Base-by-base conservation (phyloP, 495 filamentous ascomycete species). In the Hypoxylon cercidicola region DNA sequence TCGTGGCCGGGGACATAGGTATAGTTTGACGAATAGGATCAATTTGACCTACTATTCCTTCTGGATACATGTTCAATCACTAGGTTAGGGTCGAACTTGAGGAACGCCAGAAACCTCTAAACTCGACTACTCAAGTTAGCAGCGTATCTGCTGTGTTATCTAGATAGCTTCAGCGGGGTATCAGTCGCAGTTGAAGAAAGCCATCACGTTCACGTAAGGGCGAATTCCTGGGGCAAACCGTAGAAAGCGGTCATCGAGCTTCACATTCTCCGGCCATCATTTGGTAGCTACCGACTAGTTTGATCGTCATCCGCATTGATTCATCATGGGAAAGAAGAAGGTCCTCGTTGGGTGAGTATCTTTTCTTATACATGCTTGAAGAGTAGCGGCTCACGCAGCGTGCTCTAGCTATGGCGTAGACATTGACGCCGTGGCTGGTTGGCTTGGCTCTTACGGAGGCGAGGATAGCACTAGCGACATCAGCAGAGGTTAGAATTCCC, bases 291-390 rank as follows among this genome's bases (percentile, higher is more conserved):
- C 34, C 34, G 3, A n/a, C 34, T 12, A 37, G 11, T 37, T 37
- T 12, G 9, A 37, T 37, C 10, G 34, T 15, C 18, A 4, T 3
- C 13, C 16, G 11, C 39, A 57, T 34, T 7, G 10, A 37, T 51
- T 50, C 21, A 72, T 28, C 70, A 88, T 87, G 85, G 85, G 80
- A 59, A 87, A 87, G 71, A 88, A 87, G 64, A 79, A 84, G 45
- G 81, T 89, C 62, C 78, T 88, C 11, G 80, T 84, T 16, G 63
- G 60, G 70, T 73, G 53, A 68, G 70, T 61, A 37, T 6, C 43
- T 30, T 7, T 4, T 34, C 21, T 19, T 8, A 19, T 28, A 2
- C 11, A 15, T 11, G n/a, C 7, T 2, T 32, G 3, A 16, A 13
- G 32, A 32, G 11, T 19, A 37, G 37, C 1, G 9, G 73, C 70